A percentile compares a stretch with the other conserved stretches of the same genome.
Evolutionary conservation across 1,284 basidiomycete species (phyloP).

Genomic region (Ustilago esculenta): DNA sequence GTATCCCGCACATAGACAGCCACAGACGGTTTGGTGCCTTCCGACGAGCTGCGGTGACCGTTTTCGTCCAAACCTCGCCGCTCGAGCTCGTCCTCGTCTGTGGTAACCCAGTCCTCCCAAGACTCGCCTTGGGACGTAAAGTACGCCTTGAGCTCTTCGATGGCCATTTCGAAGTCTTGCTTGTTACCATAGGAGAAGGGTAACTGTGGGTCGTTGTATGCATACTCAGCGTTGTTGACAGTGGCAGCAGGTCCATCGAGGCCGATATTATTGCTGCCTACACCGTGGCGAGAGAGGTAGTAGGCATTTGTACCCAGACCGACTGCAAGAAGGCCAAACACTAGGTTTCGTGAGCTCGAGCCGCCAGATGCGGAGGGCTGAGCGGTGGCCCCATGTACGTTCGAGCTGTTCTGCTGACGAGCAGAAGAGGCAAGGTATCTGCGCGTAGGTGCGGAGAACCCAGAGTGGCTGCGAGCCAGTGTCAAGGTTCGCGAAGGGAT

Average conservation of each 20-base stretch:
- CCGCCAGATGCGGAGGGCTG: background rate
- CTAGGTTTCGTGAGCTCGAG: constrained; percentile 19
- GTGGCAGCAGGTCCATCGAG: constrained; percentile 14
- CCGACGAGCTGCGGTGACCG: constrained; percentile 35
- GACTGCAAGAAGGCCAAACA: constrained; percentile 26
- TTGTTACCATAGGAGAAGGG: constrained; percentile 41
- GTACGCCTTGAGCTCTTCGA: constrained; percentile 49
- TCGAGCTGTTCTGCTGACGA: background rate
- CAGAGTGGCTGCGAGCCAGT: background rate
- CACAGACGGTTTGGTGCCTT: constrained; percentile 47
- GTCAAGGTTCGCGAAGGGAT: background rate
- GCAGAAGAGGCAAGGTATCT: background rate
- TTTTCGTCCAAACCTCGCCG: constrained; percentile 44
- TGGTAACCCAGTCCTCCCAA: constrained; percentile 38
- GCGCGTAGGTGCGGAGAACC: background rate
- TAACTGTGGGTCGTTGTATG: constrained; percentile 27
- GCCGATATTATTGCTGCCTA: constrained; percentile 5
- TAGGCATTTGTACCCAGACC: constrained; percentile 31
- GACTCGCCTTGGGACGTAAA: constrained; percentile 40
- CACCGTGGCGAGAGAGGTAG: constrained; percentile 21
- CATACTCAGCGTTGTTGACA: background rate
- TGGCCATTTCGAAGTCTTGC: constrained; percentile 39
- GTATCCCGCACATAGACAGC: constrained; percentile 49
- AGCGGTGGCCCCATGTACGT: too few relatives aligned
- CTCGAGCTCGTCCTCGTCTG: constrained; percentile 47